A percentile compares a stretch with the other conserved stretches of the same genome.
These are phyloP conservation scores for Zoysia matrella DNA, from an alignment of 202 grass and related monocot species.

Conservation along the genomic window DNA sequence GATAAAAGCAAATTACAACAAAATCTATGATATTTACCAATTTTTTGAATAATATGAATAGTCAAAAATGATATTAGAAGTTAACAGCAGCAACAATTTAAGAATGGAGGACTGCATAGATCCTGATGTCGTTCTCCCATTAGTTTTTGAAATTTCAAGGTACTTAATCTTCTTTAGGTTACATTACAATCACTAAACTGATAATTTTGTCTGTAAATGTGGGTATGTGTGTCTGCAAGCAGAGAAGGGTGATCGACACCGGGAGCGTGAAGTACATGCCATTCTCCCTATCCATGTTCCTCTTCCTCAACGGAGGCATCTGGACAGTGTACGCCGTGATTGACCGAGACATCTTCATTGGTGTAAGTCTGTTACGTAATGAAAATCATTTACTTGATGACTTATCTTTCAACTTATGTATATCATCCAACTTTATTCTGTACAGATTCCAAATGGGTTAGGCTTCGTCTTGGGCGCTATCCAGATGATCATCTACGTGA, in stretches of 20 bases:
- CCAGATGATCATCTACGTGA: slow-evolving; percentile 66
- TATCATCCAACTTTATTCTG: not conserved
- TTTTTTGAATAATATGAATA: too few species aligned
- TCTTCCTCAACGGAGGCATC: slow-evolving; percentile 69
- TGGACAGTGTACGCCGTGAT: slow-evolving; percentile 68
- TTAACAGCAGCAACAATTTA: too few species aligned
- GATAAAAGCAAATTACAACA: too few species aligned
- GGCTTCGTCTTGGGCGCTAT: slow-evolving; percentile 64
- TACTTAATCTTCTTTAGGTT: too few species aligned
- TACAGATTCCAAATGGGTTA: slow-evolving; percentile 73
- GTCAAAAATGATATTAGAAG: too few species aligned
- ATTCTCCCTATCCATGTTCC: slow-evolving; percentile 64
- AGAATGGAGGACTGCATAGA: too few species aligned
- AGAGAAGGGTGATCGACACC: slow-evolving; percentile 59
- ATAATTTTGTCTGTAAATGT: too few species aligned
- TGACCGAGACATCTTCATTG: slow-evolving; percentile 59
- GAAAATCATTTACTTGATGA: not conserved
- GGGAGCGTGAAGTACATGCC: slow-evolving; percentile 75
- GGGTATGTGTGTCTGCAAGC: slow-evolving; percentile 1
- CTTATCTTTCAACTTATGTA: too few species aligned
- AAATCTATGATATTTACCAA: too few species aligned
- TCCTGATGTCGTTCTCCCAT: too few species aligned
- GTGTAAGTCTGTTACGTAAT: slow-evolving; percentile 36
- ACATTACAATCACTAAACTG: too few species aligned
- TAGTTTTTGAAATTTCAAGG: too few species aligned